Base-by-base conservation (phyloP, 345 rosid species). In the Salix purpurea region DNA sequence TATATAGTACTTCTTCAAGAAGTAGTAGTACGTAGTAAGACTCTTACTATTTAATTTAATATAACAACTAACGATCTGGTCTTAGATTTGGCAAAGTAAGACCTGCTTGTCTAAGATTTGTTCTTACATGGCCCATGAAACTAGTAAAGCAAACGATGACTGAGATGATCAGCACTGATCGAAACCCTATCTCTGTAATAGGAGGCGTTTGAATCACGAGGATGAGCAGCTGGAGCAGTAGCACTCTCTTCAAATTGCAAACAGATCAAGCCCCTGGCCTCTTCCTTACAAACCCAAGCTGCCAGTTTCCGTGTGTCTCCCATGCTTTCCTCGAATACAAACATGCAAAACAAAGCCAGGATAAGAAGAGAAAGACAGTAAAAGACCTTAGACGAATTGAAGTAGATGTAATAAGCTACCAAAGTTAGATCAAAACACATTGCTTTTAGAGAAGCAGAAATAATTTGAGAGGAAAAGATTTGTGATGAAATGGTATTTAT, bases 381-480 rank as follows among this genome's bases (percentile, higher is more conserved):
- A 26, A 73, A 1, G 28, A 81, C 78, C 67, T 78, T 81, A 0
- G 48, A 75, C 1, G 71, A 32, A 48, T 81, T 81, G 60, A 81
- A 73, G 24, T 68, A 81, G n/a, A 84, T 68, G 71, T 81, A 81
- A 76, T 84, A 84, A 5, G 82, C 84, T 5, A 64, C 76, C 76
- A 81, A 19, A 0, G 77, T 40, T 23, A 66, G 46, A 77, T 78
- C 37, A 34, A 4, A 76, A 73, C 73, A 84, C 86, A 84, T 84
- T 66, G n/a, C 15, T 1, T 67, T 4, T 8, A 8, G 70, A 67
- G 8, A 14, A 6, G 60, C 34, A 42, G 30, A 61, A 21, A 68
- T 0, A 6, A 0, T 21, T 3, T 4, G 24, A 19, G 64, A 62
- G 54, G 37, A 60, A 65, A 7, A 32, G 19, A 18, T 21, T 2